Evolutionary conservation across 768 basidiomycete genomes (phyloP).

Genomic region (Cantharellus anzutake): DNA sequence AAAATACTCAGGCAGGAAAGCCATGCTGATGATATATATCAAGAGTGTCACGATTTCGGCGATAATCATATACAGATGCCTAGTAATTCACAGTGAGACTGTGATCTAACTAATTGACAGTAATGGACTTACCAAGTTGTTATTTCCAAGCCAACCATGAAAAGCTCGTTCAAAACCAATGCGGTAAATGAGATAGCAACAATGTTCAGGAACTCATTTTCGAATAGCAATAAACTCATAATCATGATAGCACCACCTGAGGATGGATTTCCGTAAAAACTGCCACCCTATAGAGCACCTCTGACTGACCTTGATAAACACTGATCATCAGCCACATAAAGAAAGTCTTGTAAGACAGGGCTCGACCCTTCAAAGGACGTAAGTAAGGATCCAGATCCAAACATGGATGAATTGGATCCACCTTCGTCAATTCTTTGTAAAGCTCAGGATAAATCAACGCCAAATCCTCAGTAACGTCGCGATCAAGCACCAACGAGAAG

Average conservation of each 20-base stretch:
- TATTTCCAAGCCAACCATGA: constrained; percentile 97
- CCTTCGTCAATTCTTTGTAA: constrained; percentile 96
- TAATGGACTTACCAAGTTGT: constrained; percentile 61
- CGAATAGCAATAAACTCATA: constrained; percentile 86
- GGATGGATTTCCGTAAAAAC: not conserved
- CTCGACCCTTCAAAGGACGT: constrained; percentile 49
- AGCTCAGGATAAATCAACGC: constrained; percentile 92
- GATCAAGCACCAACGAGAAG: constrained; percentile 89
- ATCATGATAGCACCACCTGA: constrained; percentile 97
- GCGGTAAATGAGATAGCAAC: constrained; percentile 98
- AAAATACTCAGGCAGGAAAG: constrained; percentile 91
- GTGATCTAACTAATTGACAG: not conserved
- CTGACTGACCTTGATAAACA: constrained; percentile 67
- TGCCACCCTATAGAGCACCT: not conserved
- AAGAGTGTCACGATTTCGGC: constrained; percentile 77
- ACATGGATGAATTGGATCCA: constrained; percentile 15
- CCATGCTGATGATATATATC: constrained; percentile 80
- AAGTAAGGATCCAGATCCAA: not conserved
- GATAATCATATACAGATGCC: constrained; percentile 91
- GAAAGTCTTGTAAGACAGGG: constrained; percentile 93
- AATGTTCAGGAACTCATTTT: constrained; percentile 93
- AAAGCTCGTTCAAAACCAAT: constrained; percentile 85
- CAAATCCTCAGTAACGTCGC: constrained; percentile 88
- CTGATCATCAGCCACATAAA: constrained; percentile 97
- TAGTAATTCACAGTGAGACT: constrained; percentile 14